Evolutionary conservation across 108 stramenopile genomes (phyloP), one percentile per base, ranked within the genome.

Genomic region (Epithemia pelagica): DNA sequence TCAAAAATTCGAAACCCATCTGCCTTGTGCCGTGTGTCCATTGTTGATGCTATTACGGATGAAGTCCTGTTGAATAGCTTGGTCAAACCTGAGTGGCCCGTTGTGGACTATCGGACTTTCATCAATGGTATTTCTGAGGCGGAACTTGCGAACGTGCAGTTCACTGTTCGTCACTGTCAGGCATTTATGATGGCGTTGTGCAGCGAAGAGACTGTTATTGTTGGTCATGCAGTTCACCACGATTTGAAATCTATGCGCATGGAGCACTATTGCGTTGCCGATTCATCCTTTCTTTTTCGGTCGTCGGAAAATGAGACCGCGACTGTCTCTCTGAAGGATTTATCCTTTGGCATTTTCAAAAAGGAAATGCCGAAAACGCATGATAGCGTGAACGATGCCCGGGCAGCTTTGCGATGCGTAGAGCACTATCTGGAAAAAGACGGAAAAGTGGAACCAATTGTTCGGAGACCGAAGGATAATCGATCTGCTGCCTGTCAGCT

Each of bases 141-240:
- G 56, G 76, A 92, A 64, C 65, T 98, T 75, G 79, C 90, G 21
- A 68, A 68, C 56, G 92, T 94, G 1, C 73, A 87, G 61, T 96
- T 97, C 69, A 96, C 96, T 0, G 78, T 96, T 64, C 76, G 88
- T 23, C 96, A 97, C 74, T 94, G 96, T 5, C 96, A 98, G 73
- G 86, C 86, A 27, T 95, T 96, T 59, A 85, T 98, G 92, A 66
- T 83, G 76, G 78, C 90, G n/a, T 74, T 98, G 7, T 94, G 92
- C 69, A 92, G 84, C 61, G 79, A 89, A 23, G 86, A 92, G 65
- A 98, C 96, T 20, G 94, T 98, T 2, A 85, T 98, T 64, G 74
- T 95, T 54, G 93, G 93, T 7, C 98, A 97, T 74, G 95, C 96
- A 24, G 75, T 98, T 0, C 86, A 92, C 62, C 92, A 96, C 68